Conservation (phyloP, 805 yeast species). For the Maudiozyma pseudohumilis region DNA sequence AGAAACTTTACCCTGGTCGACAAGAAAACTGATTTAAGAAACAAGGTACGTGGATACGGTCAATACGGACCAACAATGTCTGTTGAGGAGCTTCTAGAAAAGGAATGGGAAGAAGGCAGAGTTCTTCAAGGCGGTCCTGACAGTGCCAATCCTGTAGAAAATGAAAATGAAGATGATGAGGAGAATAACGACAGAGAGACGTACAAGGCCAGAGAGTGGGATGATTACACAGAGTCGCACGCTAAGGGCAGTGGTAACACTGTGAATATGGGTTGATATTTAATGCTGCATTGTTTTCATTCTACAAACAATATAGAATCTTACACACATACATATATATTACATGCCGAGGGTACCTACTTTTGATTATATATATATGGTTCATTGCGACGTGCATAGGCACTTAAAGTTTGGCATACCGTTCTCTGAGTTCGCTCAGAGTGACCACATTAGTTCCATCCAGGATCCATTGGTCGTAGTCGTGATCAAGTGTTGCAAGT, state of each 20-base stretch:
- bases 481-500: slow-evolving; percentile 18
- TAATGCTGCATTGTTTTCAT: neutral
- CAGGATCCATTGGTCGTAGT: slow-evolving; percentile 25
- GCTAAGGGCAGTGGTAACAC: slow-evolving; percentile 90
- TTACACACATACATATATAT: neutral
- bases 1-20: slow-evolving; percentile 75
- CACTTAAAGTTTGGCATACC: slow-evolving; percentile 5
- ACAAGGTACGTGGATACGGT: slow-evolving; percentile 80
- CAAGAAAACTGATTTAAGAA: slow-evolving; percentile 44
- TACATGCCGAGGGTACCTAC: neutral
- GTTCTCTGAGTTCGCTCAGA: slow-evolving; percentile 19
- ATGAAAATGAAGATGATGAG: slow-evolving; percentile 50
- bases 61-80: slow-evolving; percentile 90
- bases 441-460: slow-evolving; percentile 22
- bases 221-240: slow-evolving; percentile 79
- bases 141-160: slow-evolving; percentile 29
- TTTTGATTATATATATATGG: neutral
- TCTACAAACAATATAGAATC: neutral
- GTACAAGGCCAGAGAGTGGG: slow-evolving; percentile 79
- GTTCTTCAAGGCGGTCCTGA: slow-evolving; percentile 45
- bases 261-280: slow-evolving; percentile 43
- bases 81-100: slow-evolving; percentile 81
- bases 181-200: slow-evolving; percentile 56
- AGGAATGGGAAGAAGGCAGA: slow-evolving; percentile 79
- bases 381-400: no score